Evolutionary conservation across 352 stramenopile genomes (phyloP).

Genomic region (Nannochloropsis limnetica): DNA sequence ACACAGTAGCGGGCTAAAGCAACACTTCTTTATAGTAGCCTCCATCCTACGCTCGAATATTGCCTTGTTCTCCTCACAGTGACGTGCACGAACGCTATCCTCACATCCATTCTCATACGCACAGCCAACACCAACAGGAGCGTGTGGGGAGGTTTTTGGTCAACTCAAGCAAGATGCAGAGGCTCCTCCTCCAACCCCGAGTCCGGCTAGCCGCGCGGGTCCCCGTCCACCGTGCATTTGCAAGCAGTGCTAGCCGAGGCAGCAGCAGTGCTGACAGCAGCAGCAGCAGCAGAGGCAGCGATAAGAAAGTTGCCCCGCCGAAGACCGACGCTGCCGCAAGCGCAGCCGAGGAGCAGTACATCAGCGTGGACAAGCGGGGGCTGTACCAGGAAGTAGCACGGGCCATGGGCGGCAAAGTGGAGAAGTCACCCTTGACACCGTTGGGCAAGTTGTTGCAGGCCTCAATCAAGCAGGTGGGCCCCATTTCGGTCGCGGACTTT

Average conservation of each 20-base stretch:
- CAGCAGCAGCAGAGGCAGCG: background rate
- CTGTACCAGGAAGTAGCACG: slow-evolving; percentile 33
- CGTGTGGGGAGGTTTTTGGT: background rate
- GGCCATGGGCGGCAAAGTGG: slow-evolving; percentile 6
- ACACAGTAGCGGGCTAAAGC: no score
- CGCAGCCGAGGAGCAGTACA: slow-evolving; percentile 5
- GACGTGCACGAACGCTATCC: background rate
- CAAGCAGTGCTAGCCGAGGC: background rate
- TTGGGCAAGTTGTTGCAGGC: slow-evolving; percentile 21
- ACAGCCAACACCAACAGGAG: background rate
- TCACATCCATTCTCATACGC: background rate
- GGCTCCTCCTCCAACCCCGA: background rate
- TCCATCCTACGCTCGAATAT: background rate
- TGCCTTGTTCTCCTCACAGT: background rate
- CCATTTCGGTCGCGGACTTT: slow-evolving; percentile 51
- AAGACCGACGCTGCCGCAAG: background rate
- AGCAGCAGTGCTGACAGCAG: background rate
- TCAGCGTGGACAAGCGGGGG: slow-evolving; percentile 35
- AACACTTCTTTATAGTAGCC: no score
- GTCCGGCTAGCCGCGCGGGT: background rate
- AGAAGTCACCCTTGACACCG: slow-evolving; percentile 34
- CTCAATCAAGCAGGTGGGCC: slow-evolving; percentile 45
- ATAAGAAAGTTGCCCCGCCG: background rate
- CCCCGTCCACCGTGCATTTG: background rate
- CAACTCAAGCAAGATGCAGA: background rate